phyloP scores from a whole-genome alignment of 164 flowering plant genomes.

The Vitis rotundifolia region DNA sequence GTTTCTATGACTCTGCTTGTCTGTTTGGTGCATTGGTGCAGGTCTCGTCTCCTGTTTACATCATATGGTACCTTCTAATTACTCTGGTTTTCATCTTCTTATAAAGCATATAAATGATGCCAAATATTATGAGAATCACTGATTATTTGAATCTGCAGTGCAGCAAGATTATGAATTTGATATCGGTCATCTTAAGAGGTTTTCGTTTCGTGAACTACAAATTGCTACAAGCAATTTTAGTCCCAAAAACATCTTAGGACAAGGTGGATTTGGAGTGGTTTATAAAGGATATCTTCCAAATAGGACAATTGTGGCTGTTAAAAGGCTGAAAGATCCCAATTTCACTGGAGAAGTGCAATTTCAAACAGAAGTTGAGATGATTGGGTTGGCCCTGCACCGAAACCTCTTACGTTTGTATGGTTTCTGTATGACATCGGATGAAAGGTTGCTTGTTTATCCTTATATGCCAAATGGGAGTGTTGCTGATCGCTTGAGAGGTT shows the following conservation, averaged over 20 bases:
- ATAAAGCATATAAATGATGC: neutral
- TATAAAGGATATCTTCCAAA: conserved; percentile 83
- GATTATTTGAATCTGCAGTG: conserved; percentile 49
- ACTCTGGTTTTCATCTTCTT: neutral
- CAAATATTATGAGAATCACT: conserved; percentile 5
- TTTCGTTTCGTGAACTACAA: conserved; percentile 82
- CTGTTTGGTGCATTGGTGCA: conserved; percentile 68
- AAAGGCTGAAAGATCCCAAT: conserved; percentile 86
- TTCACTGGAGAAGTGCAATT: conserved; percentile 93
- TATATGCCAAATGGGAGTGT: conserved; percentile 98
- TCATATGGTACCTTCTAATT: conserved; percentile 59
- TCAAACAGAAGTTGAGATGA: conserved; percentile 99
- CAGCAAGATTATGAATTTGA: conserved; percentile 82
- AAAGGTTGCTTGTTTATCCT: conserved; percentile 91
- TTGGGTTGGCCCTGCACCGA: conserved; percentile 90
- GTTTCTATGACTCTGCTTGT: conserved; percentile 52
- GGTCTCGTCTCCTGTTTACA: conserved; percentile 45
- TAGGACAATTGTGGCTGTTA: conserved; percentile 78
- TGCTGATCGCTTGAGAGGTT: conserved; percentile 95
- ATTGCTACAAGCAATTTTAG: conserved; percentile 77
- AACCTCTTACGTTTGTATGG: conserved; percentile 92
- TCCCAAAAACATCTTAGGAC: conserved; percentile 79
- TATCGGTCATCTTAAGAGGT: conserved; percentile 77
- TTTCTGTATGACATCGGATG: conserved; percentile 84
- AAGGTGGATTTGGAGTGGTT: conserved; percentile 95